Percentiles rank a stretch among this genome's conserved stretches.
phyloP scores from a whole-genome alignment of 768 basidiomycete species.

The Amanita thiersii region DNA sequence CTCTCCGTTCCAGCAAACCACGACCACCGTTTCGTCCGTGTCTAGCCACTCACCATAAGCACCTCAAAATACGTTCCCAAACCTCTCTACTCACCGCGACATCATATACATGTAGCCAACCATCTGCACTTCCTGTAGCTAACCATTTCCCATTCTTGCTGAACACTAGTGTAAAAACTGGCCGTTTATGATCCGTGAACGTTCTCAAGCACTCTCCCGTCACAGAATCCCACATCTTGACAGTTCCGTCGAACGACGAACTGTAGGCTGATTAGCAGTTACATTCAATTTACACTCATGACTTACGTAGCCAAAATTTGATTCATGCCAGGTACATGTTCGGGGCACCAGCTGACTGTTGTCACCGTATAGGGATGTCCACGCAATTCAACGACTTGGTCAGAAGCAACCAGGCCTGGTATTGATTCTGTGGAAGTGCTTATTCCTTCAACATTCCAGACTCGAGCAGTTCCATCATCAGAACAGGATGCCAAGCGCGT shows the following conservation, averaged over 20 bases:
- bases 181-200: constrained; percentile 62
- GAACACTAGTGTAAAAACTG: constrained; percentile 69
- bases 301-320: constrained; percentile 69
- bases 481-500: constrained; percentile 75
- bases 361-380: constrained; percentile 66
- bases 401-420: constrained; percentile 30
- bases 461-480: constrained; percentile 69
- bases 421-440: constrained; percentile 27
- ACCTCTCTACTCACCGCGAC: constrained; percentile 38
- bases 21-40: constrained; percentile 48
- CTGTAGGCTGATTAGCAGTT: constrained; percentile 25
- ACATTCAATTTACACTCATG: background rate
- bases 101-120: constrained; percentile 65
- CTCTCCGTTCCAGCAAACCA: constrained; percentile 54
- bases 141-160: constrained; percentile 67
- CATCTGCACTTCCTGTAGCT: constrained; percentile 76
- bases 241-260: constrained; percentile 73
- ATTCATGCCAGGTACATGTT: constrained; percentile 35
- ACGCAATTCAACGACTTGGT: constrained; percentile 35
- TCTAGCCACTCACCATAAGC: constrained; percentile 14
- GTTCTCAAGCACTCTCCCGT: constrained; percentile 69
- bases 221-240: constrained; percentile 76
- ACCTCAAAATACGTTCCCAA: constrained; percentile 1
- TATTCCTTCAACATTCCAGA: constrained; percentile 61
- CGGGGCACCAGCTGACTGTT: constrained; percentile 63